Percentiles rank a stretch among this genome's conserved stretches.
Evolutionary conservation across 805 yeast genomes (phyloP).

Genomic region (Metschnikowia lochheadii): DNA sequence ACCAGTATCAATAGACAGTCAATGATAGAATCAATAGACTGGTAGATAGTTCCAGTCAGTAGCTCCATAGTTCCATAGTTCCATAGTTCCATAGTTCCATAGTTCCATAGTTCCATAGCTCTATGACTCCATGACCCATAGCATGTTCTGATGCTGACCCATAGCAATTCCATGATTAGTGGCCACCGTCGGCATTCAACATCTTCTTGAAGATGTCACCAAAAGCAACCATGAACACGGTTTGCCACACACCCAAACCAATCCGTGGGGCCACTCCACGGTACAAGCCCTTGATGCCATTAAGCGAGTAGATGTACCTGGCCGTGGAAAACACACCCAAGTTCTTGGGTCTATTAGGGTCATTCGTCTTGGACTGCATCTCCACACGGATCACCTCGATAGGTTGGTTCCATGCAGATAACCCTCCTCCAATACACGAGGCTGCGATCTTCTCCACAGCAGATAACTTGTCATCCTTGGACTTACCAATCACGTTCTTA

Average conservation of each 20-base stretch:
- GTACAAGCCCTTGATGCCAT: conserved; percentile 87
- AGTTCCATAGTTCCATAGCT: too few relatives aligned
- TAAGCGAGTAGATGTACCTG: conserved; percentile 74
- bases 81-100: too few relatives aligned
- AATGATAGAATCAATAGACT: too few relatives aligned
- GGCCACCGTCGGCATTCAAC: conserved; percentile 38
- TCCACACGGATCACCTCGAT: conserved; percentile 97
- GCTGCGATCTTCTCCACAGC: conserved; percentile 81
- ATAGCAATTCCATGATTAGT: too few relatives aligned
- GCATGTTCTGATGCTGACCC: too few relatives aligned
- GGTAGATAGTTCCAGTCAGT: too few relatives aligned
- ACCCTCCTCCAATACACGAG: conserved; percentile 92
- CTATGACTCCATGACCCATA: too few relatives aligned
- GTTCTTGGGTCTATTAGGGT: conserved; percentile 94
- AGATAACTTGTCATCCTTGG: conserved; percentile 52
- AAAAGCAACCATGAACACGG: conserved; percentile 96
- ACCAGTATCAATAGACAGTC: too few relatives aligned
- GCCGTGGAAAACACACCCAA: conserved; percentile 73
- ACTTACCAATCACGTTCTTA: conserved; percentile 58
- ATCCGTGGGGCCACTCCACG: conserved; percentile 97
- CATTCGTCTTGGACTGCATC: conserved; percentile 93
- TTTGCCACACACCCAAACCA: conserved; percentile 97
- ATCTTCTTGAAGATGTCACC: conserved; percentile 70
- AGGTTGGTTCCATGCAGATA: conserved; percentile 98
- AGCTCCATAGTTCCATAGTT: too few relatives aligned